Percentiles rank a stretch among this genome's conserved stretches.
These are phyloP conservation scores for Arachis stenosperma DNA, from an alignment of 306 rosid genomes.

Conservation along the genomic window DNA sequence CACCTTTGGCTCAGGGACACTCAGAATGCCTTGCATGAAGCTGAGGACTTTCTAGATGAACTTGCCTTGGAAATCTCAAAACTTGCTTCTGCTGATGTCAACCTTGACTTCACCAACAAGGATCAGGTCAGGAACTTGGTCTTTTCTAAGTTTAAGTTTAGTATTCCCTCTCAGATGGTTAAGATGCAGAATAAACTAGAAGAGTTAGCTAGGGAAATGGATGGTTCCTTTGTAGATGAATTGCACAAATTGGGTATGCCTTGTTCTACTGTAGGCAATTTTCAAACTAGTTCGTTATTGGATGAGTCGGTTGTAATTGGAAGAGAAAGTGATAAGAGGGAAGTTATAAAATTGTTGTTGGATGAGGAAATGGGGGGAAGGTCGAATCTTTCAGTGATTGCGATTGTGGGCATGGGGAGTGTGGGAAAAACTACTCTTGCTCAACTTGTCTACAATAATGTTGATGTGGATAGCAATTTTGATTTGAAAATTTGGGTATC, in stretches of 20 bases:
- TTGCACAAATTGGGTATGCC: not conserved
- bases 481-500: conserved; percentile 4
- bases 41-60: conserved; percentile 32
- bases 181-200: conserved; percentile 16
- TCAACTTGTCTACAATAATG: conserved; percentile 2
- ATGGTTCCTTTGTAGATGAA: not conserved
- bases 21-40: not conserved
- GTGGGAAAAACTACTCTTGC: conserved; percentile 28
- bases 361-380: not conserved
- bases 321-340: not conserved
- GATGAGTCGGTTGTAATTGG: conserved; percentile 24
- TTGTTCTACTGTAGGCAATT: not conserved
- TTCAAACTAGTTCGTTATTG: conserved; percentile 18
- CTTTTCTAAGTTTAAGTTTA: not conserved
- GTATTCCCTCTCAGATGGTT: conserved; percentile 9
- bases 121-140: conserved; percentile 10
- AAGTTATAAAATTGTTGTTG: not conserved
- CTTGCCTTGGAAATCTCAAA: conserved; percentile 16
- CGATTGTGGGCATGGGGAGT: conserved; percentile 31
- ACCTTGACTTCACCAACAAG: too few species aligned
- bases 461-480: not conserved
- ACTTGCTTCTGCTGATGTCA: not conserved
- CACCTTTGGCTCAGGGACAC: conserved; percentile 23
- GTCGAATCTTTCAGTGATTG: not conserved
- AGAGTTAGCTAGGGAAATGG: conserved; percentile 16